These are phyloP conservation scores for Leishmania guyanensis DNA, from an alignment of 208 protist species.

Conservation along the genomic window DNA sequence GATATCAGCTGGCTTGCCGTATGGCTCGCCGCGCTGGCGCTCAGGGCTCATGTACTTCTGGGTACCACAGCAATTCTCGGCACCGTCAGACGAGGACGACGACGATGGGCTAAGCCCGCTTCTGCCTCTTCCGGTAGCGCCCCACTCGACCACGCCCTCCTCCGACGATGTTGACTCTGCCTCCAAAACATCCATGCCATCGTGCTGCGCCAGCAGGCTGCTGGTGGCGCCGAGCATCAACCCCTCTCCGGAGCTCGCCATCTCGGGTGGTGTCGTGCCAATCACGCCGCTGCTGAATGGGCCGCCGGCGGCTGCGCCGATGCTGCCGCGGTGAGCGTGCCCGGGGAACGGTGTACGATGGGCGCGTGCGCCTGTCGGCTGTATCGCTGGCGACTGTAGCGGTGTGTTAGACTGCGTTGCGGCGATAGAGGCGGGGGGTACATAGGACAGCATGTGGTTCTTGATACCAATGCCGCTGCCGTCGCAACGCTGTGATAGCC, in stretches of 20 bases:
- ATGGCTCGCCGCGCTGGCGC: constrained; percentile 74
- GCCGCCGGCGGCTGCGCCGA: neutral
- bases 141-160: neutral
- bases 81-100: constrained; percentile 15
- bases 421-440: constrained; percentile 22
- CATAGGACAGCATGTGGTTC: constrained; percentile 25
- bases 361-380: neutral
- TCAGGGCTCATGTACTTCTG: constrained; percentile 91
- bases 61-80: constrained; percentile 74
- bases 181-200: constrained; percentile 37
- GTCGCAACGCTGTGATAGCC: constrained; percentile 82
- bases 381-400: constrained; percentile 29
- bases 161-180: constrained; percentile 26
- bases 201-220: constrained; percentile 23
- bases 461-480: constrained; percentile 25
- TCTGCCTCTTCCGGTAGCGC: neutral
- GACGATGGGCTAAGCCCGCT: constrained; percentile 1
- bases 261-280: constrained; percentile 13
- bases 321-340: constrained; percentile 2
- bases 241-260: constrained; percentile 4
- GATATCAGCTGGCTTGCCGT: constrained; percentile 83
- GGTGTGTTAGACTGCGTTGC: constrained; percentile 40
- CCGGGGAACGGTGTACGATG: neutral
- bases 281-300: neutral
- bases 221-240: constrained; percentile 12